These are phyloP conservation scores for Solidago caesia DNA, from an alignment of 129 eudicot genomes.

Conservation along the genomic window DNA sequence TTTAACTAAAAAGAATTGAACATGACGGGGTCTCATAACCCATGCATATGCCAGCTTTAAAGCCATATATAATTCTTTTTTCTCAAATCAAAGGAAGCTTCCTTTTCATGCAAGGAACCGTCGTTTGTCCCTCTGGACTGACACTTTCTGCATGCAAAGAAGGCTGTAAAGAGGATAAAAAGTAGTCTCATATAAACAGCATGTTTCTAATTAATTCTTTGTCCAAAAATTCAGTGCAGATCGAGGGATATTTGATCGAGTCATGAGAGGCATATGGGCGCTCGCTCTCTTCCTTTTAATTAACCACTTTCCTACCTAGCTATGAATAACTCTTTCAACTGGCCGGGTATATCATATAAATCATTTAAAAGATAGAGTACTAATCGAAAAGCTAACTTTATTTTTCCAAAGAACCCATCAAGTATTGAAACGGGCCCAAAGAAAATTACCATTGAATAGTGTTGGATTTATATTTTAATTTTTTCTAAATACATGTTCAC, in stretches of 20 bases:
- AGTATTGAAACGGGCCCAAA: too few relatives aligned
- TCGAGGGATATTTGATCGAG: not conserved
- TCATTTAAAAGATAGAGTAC: too few relatives aligned
- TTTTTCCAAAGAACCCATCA: too few relatives aligned
- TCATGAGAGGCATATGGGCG: not conserved
- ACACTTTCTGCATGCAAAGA: slow-evolving; percentile 30
- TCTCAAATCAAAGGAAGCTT: not conserved
- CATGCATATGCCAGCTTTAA: slow-evolving; percentile 34
- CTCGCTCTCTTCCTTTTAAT: not conserved
- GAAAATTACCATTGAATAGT: too few relatives aligned
- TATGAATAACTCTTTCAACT: too few relatives aligned
- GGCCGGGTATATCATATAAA: too few relatives aligned
- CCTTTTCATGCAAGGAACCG: slow-evolving; percentile 29
- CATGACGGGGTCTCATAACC: slow-evolving; percentile 35
- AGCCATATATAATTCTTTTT: slow-evolving; percentile 15
- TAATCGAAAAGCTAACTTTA: too few relatives aligned
- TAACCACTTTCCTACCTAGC: too few relatives aligned
- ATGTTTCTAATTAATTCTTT: slow-evolving; percentile 24
- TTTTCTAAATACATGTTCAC: too few relatives aligned
- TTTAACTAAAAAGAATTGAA: slow-evolving; percentile 16
- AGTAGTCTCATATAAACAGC: slow-evolving; percentile 11
- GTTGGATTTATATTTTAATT: too few relatives aligned
- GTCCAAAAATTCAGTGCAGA: slow-evolving; percentile 6
- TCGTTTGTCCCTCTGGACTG: slow-evolving; percentile 31
- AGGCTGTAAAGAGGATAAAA: slow-evolving; percentile 33